Conservation (phyloP, 768 basidiomycete genomes). For the Coprinopsis strossmayeri region DNA sequence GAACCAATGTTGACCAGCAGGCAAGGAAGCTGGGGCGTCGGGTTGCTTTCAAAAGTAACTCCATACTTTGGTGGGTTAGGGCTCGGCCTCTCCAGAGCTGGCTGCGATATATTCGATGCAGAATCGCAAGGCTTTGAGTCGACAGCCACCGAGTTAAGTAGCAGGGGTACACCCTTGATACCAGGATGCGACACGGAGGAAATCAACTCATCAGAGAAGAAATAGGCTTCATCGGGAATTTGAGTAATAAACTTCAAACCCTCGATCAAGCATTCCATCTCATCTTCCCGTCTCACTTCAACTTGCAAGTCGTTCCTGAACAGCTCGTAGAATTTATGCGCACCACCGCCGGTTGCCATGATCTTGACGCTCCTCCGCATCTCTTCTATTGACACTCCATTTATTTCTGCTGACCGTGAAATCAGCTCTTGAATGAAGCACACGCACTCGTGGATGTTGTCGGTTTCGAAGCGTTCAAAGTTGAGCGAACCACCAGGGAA, state of each 20-base stretch:
- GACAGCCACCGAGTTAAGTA: conserved; percentile 10
- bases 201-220: conserved; percentile 96
- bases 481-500: conserved; percentile 96
- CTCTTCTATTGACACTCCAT: conserved; percentile 81
- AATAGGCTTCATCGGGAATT: conserved; percentile 97
- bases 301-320: conserved; percentile 71
- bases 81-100: conserved; percentile 70
- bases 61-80: conserved; percentile 86
- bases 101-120: conserved; percentile 12
- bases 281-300: conserved; percentile 87
- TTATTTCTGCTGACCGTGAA: conserved; percentile 74
- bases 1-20: conserved; percentile 97
- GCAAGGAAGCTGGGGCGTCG: conserved; percentile 88
- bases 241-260: conserved; percentile 94
- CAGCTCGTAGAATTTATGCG: conserved; percentile 87
- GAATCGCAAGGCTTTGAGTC: conserved; percentile 15
- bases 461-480: conserved; percentile 95
- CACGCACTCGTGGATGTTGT: conserved; percentile 78
- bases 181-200: conserved; percentile 44
- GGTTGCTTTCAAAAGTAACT: conserved; percentile 80
- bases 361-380: conserved; percentile 94
- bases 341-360: conserved; percentile 97
- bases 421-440: conserved; percentile 85
- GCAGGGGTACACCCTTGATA: conserved; percentile 13
- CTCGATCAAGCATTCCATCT: conserved; percentile 98